Percentiles rank a stretch among this genome's conserved stretches.
phyloP scores from a whole-genome alignment of 1,284 basidiomycete genomes.

The Sanguinoderma infundibulare region DNA sequence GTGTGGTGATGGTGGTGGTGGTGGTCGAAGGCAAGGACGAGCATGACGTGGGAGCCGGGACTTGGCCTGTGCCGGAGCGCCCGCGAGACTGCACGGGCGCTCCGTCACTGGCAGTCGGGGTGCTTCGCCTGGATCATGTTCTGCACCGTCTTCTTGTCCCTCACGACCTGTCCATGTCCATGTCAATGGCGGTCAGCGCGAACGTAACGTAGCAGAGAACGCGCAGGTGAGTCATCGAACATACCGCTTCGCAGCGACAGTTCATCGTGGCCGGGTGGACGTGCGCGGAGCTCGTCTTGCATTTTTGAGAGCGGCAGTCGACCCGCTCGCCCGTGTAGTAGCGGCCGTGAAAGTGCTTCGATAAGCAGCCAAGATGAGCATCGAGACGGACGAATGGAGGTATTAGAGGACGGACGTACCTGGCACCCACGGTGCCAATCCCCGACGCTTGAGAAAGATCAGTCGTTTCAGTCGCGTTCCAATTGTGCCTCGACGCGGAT shows the following conservation, averaged over 20 bases:
- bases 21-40: neutral
- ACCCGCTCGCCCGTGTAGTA: slow-evolving; percentile 60
- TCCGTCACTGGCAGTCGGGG: slow-evolving; percentile 20
- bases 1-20: neutral
- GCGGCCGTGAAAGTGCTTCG: slow-evolving; percentile 64
- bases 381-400: slow-evolving; percentile 4
- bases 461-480: neutral
- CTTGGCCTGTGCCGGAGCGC: neutral
- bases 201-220: neutral
- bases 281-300: slow-evolving; percentile 59
- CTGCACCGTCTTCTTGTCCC: slow-evolving; percentile 25
- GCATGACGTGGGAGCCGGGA: neutral
- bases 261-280: slow-evolving; percentile 54
- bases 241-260: slow-evolving; percentile 48
- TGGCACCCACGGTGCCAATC: slow-evolving; percentile 67
- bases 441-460: slow-evolving; percentile 46
- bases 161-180: slow-evolving; percentile 13
- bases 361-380: neutral
- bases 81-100: neutral
- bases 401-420: slow-evolving; percentile 37
- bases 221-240: slow-evolving; percentile 7
- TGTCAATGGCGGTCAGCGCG: neutral
- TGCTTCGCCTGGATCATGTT: slow-evolving; percentile 29
- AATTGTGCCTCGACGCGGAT: neutral
- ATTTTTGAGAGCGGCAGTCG: slow-evolving; percentile 54